A percentile compares a stretch with the other conserved stretches of the same genome.
These are phyloP conservation scores for Zelonia costaricensis DNA, from an alignment of 208 protist genomes.

Conservation along the genomic window DNA sequence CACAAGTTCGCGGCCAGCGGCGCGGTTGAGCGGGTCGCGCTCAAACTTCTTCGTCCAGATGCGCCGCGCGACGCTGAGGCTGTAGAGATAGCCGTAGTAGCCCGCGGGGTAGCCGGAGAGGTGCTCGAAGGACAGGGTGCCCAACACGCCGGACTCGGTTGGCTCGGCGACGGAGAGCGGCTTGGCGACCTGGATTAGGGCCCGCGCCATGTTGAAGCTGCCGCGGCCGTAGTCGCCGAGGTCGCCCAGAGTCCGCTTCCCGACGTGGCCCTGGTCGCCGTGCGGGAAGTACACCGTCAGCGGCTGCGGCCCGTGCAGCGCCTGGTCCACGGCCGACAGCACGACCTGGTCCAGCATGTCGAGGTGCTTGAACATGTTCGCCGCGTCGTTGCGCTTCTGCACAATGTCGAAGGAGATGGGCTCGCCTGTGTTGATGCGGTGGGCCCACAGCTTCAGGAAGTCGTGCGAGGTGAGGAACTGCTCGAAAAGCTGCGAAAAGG, in stretches of 20 bases:
- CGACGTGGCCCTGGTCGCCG: conserved; percentile 56
- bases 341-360: conserved; percentile 90
- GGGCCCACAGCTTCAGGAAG: conserved; percentile 89
- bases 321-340: conserved; percentile 86
- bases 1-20: conserved; percentile 77
- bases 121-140: conserved; percentile 89
- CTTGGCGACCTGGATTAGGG: conserved; percentile 77
- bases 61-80: conserved; percentile 79
- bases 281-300: conserved; percentile 89
- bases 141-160: conserved; percentile 65
- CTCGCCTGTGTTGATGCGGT: conserved; percentile 85
- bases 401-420: conserved; percentile 91
- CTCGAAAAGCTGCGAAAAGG: conserved; percentile 94
- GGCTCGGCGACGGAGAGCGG: conserved; percentile 79
- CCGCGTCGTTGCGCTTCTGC: conserved; percentile 78
- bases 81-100: conserved; percentile 95
- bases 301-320: conserved; percentile 86
- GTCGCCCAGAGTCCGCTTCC: conserved; percentile 85
- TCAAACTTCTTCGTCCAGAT: conserved; percentile 93
- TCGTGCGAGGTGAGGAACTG: conserved; percentile 92
- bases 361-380: conserved; percentile 88
- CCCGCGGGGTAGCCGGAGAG: conserved; percentile 89
- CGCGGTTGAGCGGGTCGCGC: conserved; percentile 83
- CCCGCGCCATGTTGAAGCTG: conserved; percentile 80
- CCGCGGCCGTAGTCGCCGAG: conserved; percentile 70